Evolutionary conservation across 1,139 yeast species (phyloP), one percentile per base, ranked within the genome.

Genomic region (Pichia sp.): DNA sequence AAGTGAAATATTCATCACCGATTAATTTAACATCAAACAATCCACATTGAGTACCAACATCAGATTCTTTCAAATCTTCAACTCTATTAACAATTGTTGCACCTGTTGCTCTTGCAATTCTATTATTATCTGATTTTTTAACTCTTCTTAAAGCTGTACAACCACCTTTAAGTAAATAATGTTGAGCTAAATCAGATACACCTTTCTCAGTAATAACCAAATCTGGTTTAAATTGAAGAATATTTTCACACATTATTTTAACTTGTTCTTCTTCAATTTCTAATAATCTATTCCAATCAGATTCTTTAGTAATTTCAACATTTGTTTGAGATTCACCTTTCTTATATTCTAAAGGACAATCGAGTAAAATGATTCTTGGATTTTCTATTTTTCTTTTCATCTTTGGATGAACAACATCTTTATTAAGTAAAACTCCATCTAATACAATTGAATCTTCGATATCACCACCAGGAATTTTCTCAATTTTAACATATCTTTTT

Each of bases 271-370:
- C 99, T 67, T 93, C 99, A 58, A 93, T 91, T 67, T 91, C 91
- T 56, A 93, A 71, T 49, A 89, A 79, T 65, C 97, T 78, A 62
- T 83, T 83, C 97, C 98, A 93, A 67, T 93, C 98, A 47, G 81
- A 86, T 63, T 91, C 97, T 59, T 86, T 86, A 39, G 96, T 83
- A 63, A 93, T 89, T 68, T 93, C 99, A 54, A 93, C 88, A 64
- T 91, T 91, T 43, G 98, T 91, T 64, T 93, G 98, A 3, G 96
- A 88, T 67, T 93, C 99, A 47, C 98, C 99, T 73, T 93, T 93
- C 68, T 93, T 93, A 68, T 93, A 93, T 66, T 93, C 99, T 56
- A 93, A 71, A 17, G 99, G 97, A 64, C 97, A 89, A 65, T 93
- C 98, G 54, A 93, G 72, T 50, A 93, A 72, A 31, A 93, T 74